Percentiles rank a stretch among this genome's conserved stretches.
phyloP scores from a whole-genome alignment of 2,329 filamentous ascomycete species.

The Fusarium citri region DNA sequence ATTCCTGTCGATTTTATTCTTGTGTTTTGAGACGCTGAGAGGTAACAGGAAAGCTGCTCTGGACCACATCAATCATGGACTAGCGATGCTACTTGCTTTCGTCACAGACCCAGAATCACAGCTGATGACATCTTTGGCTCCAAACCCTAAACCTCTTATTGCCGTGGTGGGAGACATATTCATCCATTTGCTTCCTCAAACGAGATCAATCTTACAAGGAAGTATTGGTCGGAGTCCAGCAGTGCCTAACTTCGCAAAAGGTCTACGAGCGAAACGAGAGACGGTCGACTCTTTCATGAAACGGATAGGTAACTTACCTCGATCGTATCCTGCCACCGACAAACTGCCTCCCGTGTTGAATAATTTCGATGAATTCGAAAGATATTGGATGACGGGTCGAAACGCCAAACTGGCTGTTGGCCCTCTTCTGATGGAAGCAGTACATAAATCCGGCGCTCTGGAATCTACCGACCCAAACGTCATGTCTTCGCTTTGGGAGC shows the following conservation, averaged over 20 bases:
- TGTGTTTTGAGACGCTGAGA: slow-evolving; percentile 50
- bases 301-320: slow-evolving; percentile 18
- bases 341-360: slow-evolving; percentile 19
- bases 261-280: slow-evolving; percentile 23
- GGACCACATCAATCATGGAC: slow-evolving; percentile 52
- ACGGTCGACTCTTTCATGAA: slow-evolving; percentile 37
- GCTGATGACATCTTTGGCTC: slow-evolving; percentile 23
- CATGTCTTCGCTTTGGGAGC: slow-evolving; percentile 16
- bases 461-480: slow-evolving; percentile 1
- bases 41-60: slow-evolving; percentile 49
- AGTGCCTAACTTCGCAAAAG: slow-evolving; percentile 38
- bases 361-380: slow-evolving; percentile 40
- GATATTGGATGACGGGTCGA: slow-evolving; percentile 15
- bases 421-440: slow-evolving; percentile 24
- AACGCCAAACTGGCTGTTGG: slow-evolving; percentile 14
- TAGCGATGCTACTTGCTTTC: slow-evolving; percentile 50
- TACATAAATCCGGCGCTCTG: slow-evolving; percentile 9
- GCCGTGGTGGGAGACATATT: slow-evolving; percentile 34
- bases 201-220: slow-evolving; percentile 26
- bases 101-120: slow-evolving; percentile 43
- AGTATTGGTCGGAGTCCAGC: slow-evolving; percentile 13
- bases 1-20: slow-evolving; percentile 48
- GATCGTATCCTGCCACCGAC: not conserved
- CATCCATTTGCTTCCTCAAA: slow-evolving; percentile 22
- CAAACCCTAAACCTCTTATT: slow-evolving; percentile 40